Base-by-base conservation (phyloP, 2,329 filamentous ascomycete genomes). In the Trichoderma gracile region DNA sequence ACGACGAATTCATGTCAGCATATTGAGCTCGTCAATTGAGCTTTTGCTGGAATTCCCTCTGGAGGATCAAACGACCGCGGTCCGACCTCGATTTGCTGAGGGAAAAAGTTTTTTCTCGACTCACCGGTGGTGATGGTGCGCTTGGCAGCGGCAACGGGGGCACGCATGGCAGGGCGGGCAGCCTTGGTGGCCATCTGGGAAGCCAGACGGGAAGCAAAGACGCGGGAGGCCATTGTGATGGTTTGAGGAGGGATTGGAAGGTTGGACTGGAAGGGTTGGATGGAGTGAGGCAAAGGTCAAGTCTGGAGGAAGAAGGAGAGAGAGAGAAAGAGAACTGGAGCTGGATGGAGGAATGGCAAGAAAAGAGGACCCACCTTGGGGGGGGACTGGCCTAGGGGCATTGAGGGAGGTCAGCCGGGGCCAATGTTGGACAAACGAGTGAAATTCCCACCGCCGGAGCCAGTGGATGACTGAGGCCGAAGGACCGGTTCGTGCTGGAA, bases 171-270 rank as follows among this genome's bases (percentile, higher is more conserved):
- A 82, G 89, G 89, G 80, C 90, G 89, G 80, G 89, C 89, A 80
- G 87, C 88, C 87, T 90, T 91, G 82, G 84, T 81, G 79, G 88
- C 86, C 86, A 89, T 89, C 82, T 89, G 86, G 78, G 87, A 84
- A 80, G 89, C 88, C 84, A 92, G 85, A 80, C 90, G 87, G 77
- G 89, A 88, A 79, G 89, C 87, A 82, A 91, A 84, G 80, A 92
- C 85, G 82, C 90, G 89, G 79, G 89, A 87, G 80, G 89, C 88
- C 90, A 93, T 93, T 91, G 85, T 86, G 85, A 87, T 81, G 82
- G 82, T 79, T 81, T 75, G 68, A 67, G 73, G 71, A 66, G 67
- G 65, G 65, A 60, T 68, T 68, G 70, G 68, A 64, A 66, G 68
- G 62, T 65, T 66, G 70, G 73, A 69, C 67, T 68, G 72, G 71